phyloP scores from a whole-genome alignment of 2,329 filamentous ascomycete genomes.

The Stemphylium beticola region DNA sequence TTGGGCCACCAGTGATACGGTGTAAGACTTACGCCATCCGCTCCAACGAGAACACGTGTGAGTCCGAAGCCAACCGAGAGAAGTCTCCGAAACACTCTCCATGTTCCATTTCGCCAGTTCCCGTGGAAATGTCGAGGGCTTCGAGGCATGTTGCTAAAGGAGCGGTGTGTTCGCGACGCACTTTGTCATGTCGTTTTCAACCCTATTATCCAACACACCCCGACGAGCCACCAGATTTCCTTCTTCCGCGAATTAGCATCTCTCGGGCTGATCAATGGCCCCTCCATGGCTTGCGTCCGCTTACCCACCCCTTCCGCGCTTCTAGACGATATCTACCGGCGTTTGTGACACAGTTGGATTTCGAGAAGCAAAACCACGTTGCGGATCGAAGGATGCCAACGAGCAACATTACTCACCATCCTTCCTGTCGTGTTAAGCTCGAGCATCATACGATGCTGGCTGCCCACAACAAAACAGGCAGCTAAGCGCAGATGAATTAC shows the following conservation, averaged over 20 bases:
- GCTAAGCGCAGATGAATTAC: slow-evolving; percentile 29
- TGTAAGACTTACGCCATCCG: slow-evolving; percentile 19
- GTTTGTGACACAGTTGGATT: slow-evolving; percentile 14
- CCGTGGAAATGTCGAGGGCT: not conserved
- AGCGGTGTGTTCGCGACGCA: slow-evolving; percentile 23
- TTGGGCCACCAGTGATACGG: slow-evolving; percentile 4
- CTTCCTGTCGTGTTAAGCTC: not conserved
- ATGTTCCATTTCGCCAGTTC: not conserved
- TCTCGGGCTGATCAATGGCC: slow-evolving; percentile 15
- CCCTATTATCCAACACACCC: slow-evolving; percentile 25
- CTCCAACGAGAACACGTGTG: slow-evolving; percentile 7
- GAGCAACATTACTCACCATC: not conserved
- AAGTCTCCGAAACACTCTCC: too few relatives aligned
- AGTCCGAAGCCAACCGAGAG: not conserved
- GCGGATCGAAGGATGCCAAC: not conserved
- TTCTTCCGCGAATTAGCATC: slow-evolving; percentile 23
- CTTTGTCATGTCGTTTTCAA: slow-evolving; percentile 4
- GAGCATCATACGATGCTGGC: slow-evolving; percentile 3
- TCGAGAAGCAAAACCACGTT: slow-evolving; percentile 5
- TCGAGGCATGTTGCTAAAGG: slow-evolving; percentile 1
- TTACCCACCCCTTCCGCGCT: slow-evolving; percentile 18
- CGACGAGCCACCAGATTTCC: slow-evolving; percentile 17
- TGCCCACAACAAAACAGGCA: slow-evolving; percentile 12
- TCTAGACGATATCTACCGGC: slow-evolving; percentile 16
- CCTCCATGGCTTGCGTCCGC: slow-evolving; percentile 26